Base-by-base conservation (phyloP, 306 rosid genomes). In the Echinosophora koreensis region DNA sequence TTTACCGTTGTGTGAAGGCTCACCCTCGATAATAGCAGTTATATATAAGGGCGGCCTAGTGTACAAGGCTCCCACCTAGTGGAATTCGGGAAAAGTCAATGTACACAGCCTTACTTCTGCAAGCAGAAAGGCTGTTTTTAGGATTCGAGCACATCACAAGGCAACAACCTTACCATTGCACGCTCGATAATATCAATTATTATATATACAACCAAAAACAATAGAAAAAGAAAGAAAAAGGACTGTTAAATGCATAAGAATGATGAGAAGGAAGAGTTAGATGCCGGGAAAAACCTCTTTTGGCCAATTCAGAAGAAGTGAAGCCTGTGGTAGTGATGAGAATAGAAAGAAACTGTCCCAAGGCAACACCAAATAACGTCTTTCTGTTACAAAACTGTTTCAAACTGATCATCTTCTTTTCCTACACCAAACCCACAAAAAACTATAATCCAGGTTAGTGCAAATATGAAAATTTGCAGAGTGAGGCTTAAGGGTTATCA, bases 281-380 rank as follows among this genome's bases (percentile, higher is more conserved):
- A 44, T 11, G n/a, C 46, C 27, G 14, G 12, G 22, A 22, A 22
- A 42, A 50, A 93, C 98, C 97, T 88, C 60, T 83, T 84, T 90
- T 95, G n/a, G 97, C 94, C 59, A 95, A 86, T 47, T 89, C 92
- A 28, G 97, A 90, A 55, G 99, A 95, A 3, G 97, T 71, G 82
- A 92, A 90, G 38, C 96, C 99, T 0, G 99, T 95, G 55, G 91
- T 88, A 77, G 99, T 95, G 80, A 92, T 88, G 78, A 95, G 80
- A 69, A 95, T 90, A 9, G 99, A 95, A 30, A 95, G 93, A 81
- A 95, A 66, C 61, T 95, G 99, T n/a, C 99, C 99, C 87, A 95
- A 77, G 28, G 88, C 97, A n/a, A 95, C 92, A 37, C 97, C 94
- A 10, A 84, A 76, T 56, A 95, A n/a, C 1, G 92, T 90, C 54